Evolutionary conservation across 2,329 filamentous ascomycete species (phyloP).

Genomic region (Ploettnerulaceae sp.): DNA sequence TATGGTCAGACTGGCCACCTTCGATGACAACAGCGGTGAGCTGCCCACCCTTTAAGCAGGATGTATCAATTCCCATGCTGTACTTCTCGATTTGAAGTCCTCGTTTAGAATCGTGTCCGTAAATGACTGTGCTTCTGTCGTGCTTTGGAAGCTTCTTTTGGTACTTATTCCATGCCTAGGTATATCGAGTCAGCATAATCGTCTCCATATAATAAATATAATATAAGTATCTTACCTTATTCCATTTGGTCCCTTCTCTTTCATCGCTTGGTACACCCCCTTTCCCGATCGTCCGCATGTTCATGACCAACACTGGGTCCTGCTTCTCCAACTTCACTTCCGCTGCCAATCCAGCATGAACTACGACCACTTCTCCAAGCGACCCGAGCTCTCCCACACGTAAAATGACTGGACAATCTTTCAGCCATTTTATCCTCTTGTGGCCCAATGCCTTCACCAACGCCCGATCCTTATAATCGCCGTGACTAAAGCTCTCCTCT

Average conservation of each 20-base stretch:
- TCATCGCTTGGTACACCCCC: slow-evolving; percentile 29
- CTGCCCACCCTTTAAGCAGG: slow-evolving; percentile 69
- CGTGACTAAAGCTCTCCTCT: slow-evolving; percentile 26
- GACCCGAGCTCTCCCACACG: slow-evolving; percentile 57
- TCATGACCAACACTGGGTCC: slow-evolving; percentile 81
- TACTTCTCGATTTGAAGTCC: slow-evolving; percentile 65
- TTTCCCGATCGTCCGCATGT: slow-evolving; percentile 63
- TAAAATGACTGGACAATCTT: slow-evolving; percentile 71
- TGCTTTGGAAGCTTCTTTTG: slow-evolving; percentile 38
- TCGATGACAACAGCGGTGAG: slow-evolving; percentile 76
- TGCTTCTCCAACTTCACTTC: slow-evolving; percentile 64
- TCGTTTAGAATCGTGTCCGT: slow-evolving; percentile 76
- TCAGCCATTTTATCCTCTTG: slow-evolving; percentile 65
- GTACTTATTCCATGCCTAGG: slow-evolving; percentile 51
- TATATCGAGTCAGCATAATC: too few species aligned
- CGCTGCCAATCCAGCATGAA: slow-evolving; percentile 82
- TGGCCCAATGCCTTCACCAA: slow-evolving; percentile 28
- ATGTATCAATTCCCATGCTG: slow-evolving; percentile 80
- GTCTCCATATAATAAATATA: too few species aligned
- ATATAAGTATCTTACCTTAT: slow-evolving; percentile 26
- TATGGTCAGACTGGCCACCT: slow-evolving; percentile 39
- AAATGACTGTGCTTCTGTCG: slow-evolving; percentile 64
- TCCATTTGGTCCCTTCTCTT: slow-evolving; percentile 29
- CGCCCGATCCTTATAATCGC: slow-evolving; percentile 30
- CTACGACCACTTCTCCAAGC: slow-evolving; percentile 64